phyloP scores from a whole-genome alignment of 345 rosid genomes.

The Moricandia arvensis region DNA sequence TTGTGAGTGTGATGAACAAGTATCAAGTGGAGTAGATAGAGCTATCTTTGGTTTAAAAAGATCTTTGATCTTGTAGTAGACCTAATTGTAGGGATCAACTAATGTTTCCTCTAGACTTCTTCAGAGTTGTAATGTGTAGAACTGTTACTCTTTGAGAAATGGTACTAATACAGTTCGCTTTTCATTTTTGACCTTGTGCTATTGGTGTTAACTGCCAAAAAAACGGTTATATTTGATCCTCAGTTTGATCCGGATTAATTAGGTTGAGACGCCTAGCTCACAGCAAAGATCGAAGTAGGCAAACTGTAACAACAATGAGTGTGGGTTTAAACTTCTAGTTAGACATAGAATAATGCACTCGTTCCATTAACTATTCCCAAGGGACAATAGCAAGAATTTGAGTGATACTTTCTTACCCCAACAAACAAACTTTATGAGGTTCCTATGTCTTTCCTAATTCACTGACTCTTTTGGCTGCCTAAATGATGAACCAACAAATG shows the following conservation, averaged over 20 bases:
- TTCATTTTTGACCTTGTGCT: background rate
- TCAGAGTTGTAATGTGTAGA: background rate
- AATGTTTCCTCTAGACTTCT: background rate
- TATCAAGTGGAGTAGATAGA: background rate
- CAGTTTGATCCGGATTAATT: background rate
- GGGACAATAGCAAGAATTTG: background rate
- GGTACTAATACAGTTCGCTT: background rate
- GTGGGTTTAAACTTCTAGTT: too few species aligned
- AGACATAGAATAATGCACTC: too few species aligned
- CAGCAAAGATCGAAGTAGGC: background rate
- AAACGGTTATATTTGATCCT: background rate
- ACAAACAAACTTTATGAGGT: background rate
- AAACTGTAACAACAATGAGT: background rate
- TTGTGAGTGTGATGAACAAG: background rate
- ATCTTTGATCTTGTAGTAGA: background rate
- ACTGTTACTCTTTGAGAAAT: background rate
- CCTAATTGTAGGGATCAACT: background rate
- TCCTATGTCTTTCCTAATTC: background rate
- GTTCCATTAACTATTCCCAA: too few species aligned
- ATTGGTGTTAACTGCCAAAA: background rate
- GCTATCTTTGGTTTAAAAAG: background rate
- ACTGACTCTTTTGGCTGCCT: too few species aligned
- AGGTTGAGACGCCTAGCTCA: background rate
- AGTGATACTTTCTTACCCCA: background rate
- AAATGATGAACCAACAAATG: background rate